Conservation (phyloP, 2,329 filamentous ascomycete genomes). For the Cladophialophora exuberans region DNA sequence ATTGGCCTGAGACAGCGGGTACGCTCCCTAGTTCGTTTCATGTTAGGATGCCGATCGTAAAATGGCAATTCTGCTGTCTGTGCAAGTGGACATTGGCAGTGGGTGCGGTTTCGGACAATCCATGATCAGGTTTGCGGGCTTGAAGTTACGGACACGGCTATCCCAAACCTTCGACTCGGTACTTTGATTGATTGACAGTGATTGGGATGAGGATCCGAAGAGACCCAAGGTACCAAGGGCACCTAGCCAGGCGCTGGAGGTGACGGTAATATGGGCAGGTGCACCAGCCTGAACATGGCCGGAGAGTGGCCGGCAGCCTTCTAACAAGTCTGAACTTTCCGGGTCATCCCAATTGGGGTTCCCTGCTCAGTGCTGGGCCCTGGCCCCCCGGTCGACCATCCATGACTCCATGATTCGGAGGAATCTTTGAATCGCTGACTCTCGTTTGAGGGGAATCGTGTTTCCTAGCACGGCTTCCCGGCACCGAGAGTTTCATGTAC, state of each 20-base stretch:
- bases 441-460: neutral
- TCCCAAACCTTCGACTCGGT: no score
- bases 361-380: no score
- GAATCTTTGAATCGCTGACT: neutral
- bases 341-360: neutral
- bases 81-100: neutral
- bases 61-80: conserved; percentile 2
- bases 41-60: conserved; percentile 7
- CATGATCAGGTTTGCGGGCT: conserved; percentile 1
- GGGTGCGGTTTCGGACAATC: neutral
- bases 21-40: conserved; percentile 17
- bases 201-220: no score
- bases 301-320: conserved; percentile 14
- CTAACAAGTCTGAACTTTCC: neutral
- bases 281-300: no score
- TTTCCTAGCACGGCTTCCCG: neutral
- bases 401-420: conserved; percentile 5
- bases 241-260: no score
- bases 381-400: neutral
- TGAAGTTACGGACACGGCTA: no score
- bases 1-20: conserved; percentile 5
- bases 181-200: neutral
- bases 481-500: neutral
- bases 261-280: no score
- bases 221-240: neutral